Evolutionary conservation across 306 rosid genomes (phyloP).

Genomic region (Delonix regia): DNA sequence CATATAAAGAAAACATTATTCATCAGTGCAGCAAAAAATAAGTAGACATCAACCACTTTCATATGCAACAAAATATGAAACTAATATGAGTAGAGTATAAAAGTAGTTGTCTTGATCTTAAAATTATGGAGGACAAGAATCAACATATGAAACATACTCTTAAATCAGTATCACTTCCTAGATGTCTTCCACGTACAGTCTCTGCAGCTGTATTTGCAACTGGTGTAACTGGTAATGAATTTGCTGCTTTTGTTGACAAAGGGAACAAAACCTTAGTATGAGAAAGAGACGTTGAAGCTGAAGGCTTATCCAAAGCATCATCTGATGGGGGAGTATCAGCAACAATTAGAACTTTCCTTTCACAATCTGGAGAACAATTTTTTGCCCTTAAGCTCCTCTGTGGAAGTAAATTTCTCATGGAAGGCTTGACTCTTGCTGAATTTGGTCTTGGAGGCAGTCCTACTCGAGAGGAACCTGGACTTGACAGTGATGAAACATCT

Average conservation of each 20-base stretch:
- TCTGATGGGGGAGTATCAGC: conserved; percentile 59
- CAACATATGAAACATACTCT: conserved; percentile 50
- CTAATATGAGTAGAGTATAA: not conserved
- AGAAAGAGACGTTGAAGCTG: conserved; percentile 67
- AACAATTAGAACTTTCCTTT: conserved; percentile 65
- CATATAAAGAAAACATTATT: conserved; percentile 19
- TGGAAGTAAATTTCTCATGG: conserved; percentile 58
- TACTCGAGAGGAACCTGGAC: conserved; percentile 65
- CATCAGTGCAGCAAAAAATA: conserved; percentile 20
- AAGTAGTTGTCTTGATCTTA: conserved; percentile 20
- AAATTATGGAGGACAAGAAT: conserved; percentile 19
- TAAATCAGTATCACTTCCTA: conserved; percentile 45
- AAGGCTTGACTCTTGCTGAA: conserved; percentile 62
- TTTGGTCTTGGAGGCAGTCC: conserved; percentile 76
- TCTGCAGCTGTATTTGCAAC: conserved; percentile 48
- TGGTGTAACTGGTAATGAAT: conserved; percentile 82
- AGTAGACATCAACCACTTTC: conserved; percentile 7
- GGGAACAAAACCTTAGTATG: conserved; percentile 62
- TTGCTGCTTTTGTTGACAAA: conserved; percentile 53
- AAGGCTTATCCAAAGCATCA: conserved; percentile 52
- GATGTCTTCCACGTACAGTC: conserved; percentile 43
- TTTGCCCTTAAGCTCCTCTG: conserved; percentile 62
- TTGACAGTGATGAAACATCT: conserved; percentile 51
- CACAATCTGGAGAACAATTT: conserved; percentile 50
- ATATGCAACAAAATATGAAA: not conserved